Conservation (phyloP, 208 protist genomes). For the Crithidia thermophila region DNA sequence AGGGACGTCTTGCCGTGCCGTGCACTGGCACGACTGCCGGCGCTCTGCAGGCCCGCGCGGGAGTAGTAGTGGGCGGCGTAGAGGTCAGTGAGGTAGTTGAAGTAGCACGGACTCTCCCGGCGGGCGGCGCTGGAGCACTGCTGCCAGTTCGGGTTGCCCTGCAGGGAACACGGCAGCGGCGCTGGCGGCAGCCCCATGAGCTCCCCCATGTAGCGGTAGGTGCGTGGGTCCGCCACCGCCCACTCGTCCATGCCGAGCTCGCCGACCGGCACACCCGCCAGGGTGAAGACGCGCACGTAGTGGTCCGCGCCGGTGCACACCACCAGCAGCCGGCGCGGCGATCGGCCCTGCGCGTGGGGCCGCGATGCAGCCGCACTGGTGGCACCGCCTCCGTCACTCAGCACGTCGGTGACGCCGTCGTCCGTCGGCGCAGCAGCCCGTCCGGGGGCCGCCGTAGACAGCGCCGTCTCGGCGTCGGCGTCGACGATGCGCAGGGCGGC, state of each 20-base stretch:
- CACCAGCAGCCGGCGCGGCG: slow-evolving; percentile 44
- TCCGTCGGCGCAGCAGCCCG: not conserved
- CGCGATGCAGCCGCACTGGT: not conserved
- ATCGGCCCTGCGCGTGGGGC: too few relatives aligned
- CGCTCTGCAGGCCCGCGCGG: not conserved
- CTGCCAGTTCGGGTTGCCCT: slow-evolving; percentile 26
- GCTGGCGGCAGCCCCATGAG: slow-evolving; percentile 22
- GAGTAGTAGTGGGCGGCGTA: slow-evolving; percentile 16
- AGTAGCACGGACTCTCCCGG: slow-evolving; percentile 21
- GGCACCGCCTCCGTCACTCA: too few relatives aligned
- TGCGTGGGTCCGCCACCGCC: slow-evolving; percentile 33
- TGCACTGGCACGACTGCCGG: not conserved
- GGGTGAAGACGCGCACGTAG: slow-evolving; percentile 71
- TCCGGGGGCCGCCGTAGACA: not conserved
- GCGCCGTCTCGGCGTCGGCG: slow-evolving; percentile 6
- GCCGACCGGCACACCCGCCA: slow-evolving; percentile 65
- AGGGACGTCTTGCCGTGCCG: not conserved
- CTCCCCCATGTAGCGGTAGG: slow-evolving; percentile 64
- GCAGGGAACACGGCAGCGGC: slow-evolving; percentile 19
- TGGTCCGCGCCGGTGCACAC: slow-evolving; percentile 62
- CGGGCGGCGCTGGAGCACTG: not conserved
- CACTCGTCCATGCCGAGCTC: slow-evolving; percentile 79
- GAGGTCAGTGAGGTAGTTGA: slow-evolving; percentile 41
- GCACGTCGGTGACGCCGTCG: not conserved
- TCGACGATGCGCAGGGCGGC: slow-evolving; percentile 29